Base-by-base conservation (phyloP, 2,329 filamentous ascomycete species). In the Phaeomoniella chlamydospora region DNA sequence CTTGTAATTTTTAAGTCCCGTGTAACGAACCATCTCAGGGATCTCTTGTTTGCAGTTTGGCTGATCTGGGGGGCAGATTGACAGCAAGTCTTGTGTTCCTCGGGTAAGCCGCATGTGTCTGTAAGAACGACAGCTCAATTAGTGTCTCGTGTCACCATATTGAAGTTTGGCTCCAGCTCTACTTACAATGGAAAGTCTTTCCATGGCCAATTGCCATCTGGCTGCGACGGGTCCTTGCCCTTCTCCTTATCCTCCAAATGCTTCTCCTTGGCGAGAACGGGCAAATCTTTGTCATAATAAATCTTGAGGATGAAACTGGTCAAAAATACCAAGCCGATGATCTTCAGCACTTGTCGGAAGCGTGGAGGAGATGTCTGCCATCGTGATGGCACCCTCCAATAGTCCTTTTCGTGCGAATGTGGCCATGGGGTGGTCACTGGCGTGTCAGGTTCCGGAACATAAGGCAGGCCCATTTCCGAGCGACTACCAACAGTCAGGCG, bases 331-430 rank as follows among this genome's bases (percentile, higher is more conserved):
- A 26, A n/a, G n/a, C 22, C 22, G 9, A 37, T 13, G 6, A 46
- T 22, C 35, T 47, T 48, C 26, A 40, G 40, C 13, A 45, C 26
- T 17, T 46, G 31, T 1, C 43, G 42, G 36, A 49, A 36, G 14
- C 46, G 40, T 9, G 46, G 46, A 43, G 46, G 45, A 37, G 45
- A 47, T 17, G 45, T 45, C 39, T 49, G 46, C 43, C 45, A 47
- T 46, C 44, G 45, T 31, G 46, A 49, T 9, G 46, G 45, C 31
- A 43, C 44, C 33, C 40, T 47, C 45, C 45, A 49, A 31, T 47
- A 46, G n/a, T 40, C 35, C n/a, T 46, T 42, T 40, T 44, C 46
- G 10, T 41, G 41, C 9, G 45, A 45, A 31, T 42, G 41, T 9
- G 22, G 22, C 22, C 22, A 26, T n/a, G 22, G n/a, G 22, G 6